Conservation (phyloP, 2,329 filamentous ascomycete genomes). For the Aspergillus udagawae region DNA sequence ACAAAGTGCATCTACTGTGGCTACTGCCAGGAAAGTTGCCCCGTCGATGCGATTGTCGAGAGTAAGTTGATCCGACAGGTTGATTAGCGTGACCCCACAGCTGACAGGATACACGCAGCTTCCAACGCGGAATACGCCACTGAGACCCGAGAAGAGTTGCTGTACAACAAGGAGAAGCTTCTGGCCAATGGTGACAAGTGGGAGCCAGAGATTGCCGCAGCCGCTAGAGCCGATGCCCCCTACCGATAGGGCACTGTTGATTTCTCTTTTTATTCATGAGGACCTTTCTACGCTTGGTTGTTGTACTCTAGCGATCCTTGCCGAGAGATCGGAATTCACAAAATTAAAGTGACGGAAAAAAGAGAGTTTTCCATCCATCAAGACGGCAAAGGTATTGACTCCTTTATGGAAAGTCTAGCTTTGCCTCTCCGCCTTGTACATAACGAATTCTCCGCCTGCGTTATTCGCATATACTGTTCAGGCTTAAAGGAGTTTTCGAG, state of each 20-base stretch:
- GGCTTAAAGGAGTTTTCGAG: conserved; percentile 19
- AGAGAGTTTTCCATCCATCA: conserved; percentile 1
- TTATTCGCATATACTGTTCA: conserved; percentile 26
- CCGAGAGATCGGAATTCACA: neutral
- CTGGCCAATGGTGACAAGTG: conserved; percentile 89
- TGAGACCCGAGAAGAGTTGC: conserved; percentile 81
- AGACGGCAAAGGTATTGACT: conserved; percentile 11
- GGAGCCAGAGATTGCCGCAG: conserved; percentile 94
- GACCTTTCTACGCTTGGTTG: neutral
- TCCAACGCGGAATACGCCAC: conserved; percentile 73
- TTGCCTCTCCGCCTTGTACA: conserved; percentile 27
- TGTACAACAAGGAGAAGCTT: conserved; percentile 98
- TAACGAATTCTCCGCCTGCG: conserved; percentile 19
- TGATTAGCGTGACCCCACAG: conserved; percentile 13
- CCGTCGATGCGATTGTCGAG: conserved; percentile 89
- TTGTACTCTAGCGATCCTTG: conserved; percentile 5
- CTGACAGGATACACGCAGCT: conserved; percentile 35
- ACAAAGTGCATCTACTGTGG: conserved; percentile 99
- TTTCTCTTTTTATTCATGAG: neutral
- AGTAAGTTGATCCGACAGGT: conserved; percentile 41
- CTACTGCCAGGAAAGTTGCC: conserved; percentile 98
- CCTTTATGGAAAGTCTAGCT: conserved; percentile 1
- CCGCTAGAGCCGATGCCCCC: conserved; percentile 86
- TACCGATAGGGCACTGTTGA: conserved; percentile 61
- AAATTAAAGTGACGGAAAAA: conserved; percentile 1